These are phyloP conservation scores for Bonia amplexicaulis DNA, from an alignment of 176 grass and related monocot genomes.

Conservation along the genomic window DNA sequence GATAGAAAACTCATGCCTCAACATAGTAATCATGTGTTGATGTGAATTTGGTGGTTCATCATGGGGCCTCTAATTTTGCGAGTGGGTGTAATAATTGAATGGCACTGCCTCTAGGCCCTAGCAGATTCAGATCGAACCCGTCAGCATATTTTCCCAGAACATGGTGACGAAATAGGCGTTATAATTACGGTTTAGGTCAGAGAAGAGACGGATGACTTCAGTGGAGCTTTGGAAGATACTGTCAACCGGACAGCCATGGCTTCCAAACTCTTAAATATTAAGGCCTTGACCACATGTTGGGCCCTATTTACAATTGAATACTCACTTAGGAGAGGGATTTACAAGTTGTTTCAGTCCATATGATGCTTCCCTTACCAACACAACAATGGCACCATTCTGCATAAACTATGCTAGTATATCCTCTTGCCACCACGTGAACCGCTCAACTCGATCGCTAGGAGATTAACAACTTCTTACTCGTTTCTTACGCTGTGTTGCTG, in stretches of 20 bases:
- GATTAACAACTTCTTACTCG: not conserved
- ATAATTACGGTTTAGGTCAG: not conserved
- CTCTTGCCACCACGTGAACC: not conserved
- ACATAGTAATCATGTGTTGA: slow-evolving; percentile 29
- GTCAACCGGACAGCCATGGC: not conserved
- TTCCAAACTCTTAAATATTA: not conserved
- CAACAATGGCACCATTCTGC: slow-evolving; percentile 11
- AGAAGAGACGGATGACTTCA: not conserved
- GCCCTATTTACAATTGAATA: not conserved
- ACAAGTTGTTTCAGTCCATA: not conserved
- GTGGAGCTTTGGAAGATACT: not conserved
- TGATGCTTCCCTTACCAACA: not conserved
- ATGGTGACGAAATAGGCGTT: not conserved
- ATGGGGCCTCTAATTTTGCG: not conserved
- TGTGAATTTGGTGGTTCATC: slow-evolving; percentile 16
- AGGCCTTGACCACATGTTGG: slow-evolving; percentile 15
- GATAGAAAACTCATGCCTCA: slow-evolving; percentile 1
- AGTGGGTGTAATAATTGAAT: slow-evolving; percentile 22
- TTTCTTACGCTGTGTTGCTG: not conserved
- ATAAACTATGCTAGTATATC: not conserved
- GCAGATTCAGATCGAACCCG: not conserved
- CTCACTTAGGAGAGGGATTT: not conserved
- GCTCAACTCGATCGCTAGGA: not conserved
- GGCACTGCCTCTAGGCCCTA: not conserved
- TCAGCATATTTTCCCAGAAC: not conserved